A percentile compares a stretch with the other conserved stretches of the same genome.
phyloP scores from a whole-genome alignment of 176 grass and related monocot species.

The Elaeis guineensis region DNA sequence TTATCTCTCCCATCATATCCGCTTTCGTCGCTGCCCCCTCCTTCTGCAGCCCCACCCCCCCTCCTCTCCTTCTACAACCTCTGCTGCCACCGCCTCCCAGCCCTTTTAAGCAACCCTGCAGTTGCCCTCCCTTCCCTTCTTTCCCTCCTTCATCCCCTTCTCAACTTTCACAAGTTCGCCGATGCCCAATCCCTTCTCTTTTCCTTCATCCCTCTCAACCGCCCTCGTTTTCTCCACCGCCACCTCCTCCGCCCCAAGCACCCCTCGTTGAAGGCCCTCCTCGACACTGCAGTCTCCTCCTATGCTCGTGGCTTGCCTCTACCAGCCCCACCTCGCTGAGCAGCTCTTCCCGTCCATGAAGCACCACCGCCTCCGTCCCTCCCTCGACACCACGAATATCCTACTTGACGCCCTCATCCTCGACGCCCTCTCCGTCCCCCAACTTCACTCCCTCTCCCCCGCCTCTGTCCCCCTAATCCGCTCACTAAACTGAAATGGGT shows the following conservation, averaged over 20 bases:
- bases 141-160: slow-evolving; percentile 38
- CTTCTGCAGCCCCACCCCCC: slow-evolving; percentile 30
- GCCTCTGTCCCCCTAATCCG: slow-evolving; percentile 32
- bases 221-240: slow-evolving; percentile 59
- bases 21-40: slow-evolving; percentile 25
- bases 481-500: no score
- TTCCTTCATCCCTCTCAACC: slow-evolving; percentile 63
- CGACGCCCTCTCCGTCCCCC: no score
- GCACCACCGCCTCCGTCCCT: slow-evolving; percentile 47
- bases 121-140: slow-evolving; percentile 41
- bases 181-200: slow-evolving; percentile 46
- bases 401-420: slow-evolving; percentile 54
- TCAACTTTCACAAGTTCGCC: slow-evolving; percentile 29
- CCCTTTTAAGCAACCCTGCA: slow-evolving; percentile 28
- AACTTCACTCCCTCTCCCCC: slow-evolving; percentile 25
- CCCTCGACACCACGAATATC: slow-evolving; percentile 50
- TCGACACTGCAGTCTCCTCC: slow-evolving; percentile 48
- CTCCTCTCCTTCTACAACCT: slow-evolving; percentile 26
- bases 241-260: slow-evolving; percentile 30
- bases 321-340: slow-evolving; percentile 48
- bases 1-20: slow-evolving; percentile 39
- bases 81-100: not conserved
- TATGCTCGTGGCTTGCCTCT: slow-evolving; percentile 44
- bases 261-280: slow-evolving; percentile 23
- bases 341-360: slow-evolving; percentile 61